Percentiles rank a stretch among this genome's conserved stretches.
Evolutionary conservation across 176 grass and related monocot genomes (phyloP).

Genomic region (Ensete ventricosum): DNA sequence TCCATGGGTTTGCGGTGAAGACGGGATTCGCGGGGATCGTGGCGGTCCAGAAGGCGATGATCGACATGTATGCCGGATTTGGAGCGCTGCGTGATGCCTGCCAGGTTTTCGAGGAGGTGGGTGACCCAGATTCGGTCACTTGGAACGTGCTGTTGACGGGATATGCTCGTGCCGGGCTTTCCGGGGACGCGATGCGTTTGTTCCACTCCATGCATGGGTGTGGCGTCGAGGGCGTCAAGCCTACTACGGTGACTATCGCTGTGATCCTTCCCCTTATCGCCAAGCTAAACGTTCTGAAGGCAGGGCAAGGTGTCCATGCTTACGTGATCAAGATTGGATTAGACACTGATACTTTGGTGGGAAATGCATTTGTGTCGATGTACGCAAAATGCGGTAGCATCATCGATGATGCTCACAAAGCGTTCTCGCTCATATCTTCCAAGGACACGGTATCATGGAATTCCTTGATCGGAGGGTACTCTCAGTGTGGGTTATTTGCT

Average conservation of each 20-base stretch:
- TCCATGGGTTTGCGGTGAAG: slow-evolving; percentile 49
- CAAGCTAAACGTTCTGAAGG: slow-evolving; percentile 22
- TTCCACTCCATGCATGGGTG: slow-evolving; percentile 34
- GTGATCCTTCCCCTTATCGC: slow-evolving; percentile 38
- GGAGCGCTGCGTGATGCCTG: slow-evolving; percentile 26
- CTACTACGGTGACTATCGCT: slow-evolving; percentile 39
- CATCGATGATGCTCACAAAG: slow-evolving; percentile 26
- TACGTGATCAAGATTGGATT: slow-evolving; percentile 37
- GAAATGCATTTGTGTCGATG: slow-evolving; percentile 61
- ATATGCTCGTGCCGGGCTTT: slow-evolving; percentile 25
- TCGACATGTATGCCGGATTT: slow-evolving; percentile 47
- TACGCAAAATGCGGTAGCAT: slow-evolving; percentile 38
- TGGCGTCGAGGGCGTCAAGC: slow-evolving; percentile 16
- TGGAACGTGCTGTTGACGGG: slow-evolving; percentile 56
- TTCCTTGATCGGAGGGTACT: slow-evolving; percentile 40
- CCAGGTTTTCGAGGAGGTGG: slow-evolving; percentile 46
- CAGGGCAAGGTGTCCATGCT: slow-evolving; percentile 36
- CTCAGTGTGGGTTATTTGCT: slow-evolving; percentile 28
- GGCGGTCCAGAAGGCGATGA: slow-evolving; percentile 43
- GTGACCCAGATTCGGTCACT: slow-evolving; percentile 34
- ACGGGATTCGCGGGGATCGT: slow-evolving; percentile 13
- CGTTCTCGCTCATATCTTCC: slow-evolving; percentile 30
- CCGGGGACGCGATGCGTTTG: slow-evolving; percentile 17
- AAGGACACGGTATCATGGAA: slow-evolving; percentile 73
- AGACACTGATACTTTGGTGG: slow-evolving; percentile 38